Base-by-base conservation (phyloP, 2,329 filamentous ascomycete genomes). In the Fonsecaea erecta region DNA sequence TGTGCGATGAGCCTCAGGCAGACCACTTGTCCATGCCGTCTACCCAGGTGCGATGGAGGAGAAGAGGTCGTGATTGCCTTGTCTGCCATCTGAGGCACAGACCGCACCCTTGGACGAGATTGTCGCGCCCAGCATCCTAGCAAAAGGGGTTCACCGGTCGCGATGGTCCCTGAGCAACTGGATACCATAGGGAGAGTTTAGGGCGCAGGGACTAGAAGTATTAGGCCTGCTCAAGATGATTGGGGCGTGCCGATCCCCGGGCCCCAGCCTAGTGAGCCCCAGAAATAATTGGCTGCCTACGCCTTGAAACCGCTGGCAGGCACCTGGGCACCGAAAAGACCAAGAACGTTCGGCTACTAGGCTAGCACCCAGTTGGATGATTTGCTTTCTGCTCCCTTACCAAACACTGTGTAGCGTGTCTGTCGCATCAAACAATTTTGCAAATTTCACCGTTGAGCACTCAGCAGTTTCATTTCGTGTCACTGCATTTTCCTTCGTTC, bases 401-500 rank as follows among this genome's bases (percentile, higher is more conserved):
- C 54, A 18, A 56, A 37, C 37, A 40, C 16, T 40, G 37, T 40
- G 43, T 48, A 48, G 43, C 43, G 43, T 48, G 43, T 48, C 37
- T 48, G 43, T 52, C 57, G 32, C 28, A 30, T 21, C 52, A 53
- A 53, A n/a, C 40, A 67, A 60, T 59, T 67, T 62, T 61, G 35
- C 34, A 53, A 48, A 62, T 46, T 43, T 55, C 54, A 53, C 28
- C 24, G 11, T 26, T 21, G 18, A 21, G 24, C 54, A 37, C 34
- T 40, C 9, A 56, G 34, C 63, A 63, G 34, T 62, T 61, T 60
- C 60, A 63, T 64, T 60, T 62, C 59, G 57, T 48, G 63, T 65
- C 52, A 62, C 59, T 43, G 55, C 62, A 46, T 40, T 58, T 60
- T 43, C 43, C 28, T 55, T 62, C 60, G 55, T 74, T 75, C 75